A percentile compares a stretch with the other conserved stretches of the same genome.
Conservation (phyloP, 495 filamentous ascomycete species). For the Aspergillus asperescens region DNA sequence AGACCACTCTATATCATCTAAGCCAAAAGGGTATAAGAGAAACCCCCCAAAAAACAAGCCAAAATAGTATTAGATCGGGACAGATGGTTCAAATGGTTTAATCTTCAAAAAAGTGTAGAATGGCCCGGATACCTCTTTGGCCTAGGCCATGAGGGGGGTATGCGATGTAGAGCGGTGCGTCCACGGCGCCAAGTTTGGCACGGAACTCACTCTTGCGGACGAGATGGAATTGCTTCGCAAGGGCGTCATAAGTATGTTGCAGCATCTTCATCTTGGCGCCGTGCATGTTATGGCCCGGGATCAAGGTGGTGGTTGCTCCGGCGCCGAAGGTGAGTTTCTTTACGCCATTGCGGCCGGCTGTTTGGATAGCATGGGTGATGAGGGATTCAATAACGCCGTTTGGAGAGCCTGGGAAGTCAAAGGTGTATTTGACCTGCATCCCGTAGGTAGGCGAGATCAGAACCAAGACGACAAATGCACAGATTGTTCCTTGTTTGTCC, state of each 20-base stretch:
- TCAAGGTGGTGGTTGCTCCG: conserved; percentile 61
- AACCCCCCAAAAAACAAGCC: background rate
- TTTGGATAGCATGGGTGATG: conserved; percentile 70
- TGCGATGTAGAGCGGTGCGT: conserved; percentile 74
- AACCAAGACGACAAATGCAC: conserved; percentile 67
- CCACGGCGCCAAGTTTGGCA: conserved; percentile 73
- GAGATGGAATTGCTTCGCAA: conserved; percentile 71
- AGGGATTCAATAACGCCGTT: conserved; percentile 75
- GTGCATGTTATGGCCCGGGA: conserved; percentile 68
- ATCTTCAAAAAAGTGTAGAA: conserved; percentile 81
- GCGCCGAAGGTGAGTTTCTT: conserved; percentile 73
- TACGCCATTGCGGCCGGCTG: conserved; percentile 56
- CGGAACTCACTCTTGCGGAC: conserved; percentile 81
- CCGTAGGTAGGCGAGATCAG: conserved; percentile 69
- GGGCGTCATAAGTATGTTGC: conserved; percentile 66
- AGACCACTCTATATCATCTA: background rate
- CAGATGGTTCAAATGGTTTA: conserved; percentile 21
- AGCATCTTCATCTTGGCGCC: conserved; percentile 69
- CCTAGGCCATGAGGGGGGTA: conserved; percentile 78
- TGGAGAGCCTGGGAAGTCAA: conserved; percentile 76
- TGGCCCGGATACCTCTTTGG: conserved; percentile 64
- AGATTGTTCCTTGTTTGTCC: conserved; percentile 60
- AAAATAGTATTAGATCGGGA: background rate
- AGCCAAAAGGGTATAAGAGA: too few relatives aligned
- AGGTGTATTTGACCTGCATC: conserved; percentile 82